These are phyloP conservation scores for Paramyrothecium sp. DNA, from an alignment of 2,329 filamentous ascomycete species.

Conservation along the genomic window DNA sequence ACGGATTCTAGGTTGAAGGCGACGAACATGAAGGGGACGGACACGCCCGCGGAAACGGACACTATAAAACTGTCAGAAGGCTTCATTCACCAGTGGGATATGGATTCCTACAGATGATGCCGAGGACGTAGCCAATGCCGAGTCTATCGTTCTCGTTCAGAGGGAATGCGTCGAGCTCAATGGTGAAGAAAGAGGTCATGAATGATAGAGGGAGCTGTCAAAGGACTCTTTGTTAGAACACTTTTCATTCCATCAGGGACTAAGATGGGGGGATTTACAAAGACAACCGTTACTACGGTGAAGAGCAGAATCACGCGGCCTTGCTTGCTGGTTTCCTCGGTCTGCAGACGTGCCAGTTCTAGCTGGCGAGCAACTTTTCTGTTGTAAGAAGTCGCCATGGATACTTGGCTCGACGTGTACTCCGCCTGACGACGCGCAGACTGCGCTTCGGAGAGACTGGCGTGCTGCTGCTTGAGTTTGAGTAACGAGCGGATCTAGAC, in stretches of 20 bases:
- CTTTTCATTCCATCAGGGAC: too few species aligned
- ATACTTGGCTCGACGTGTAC: conserved; percentile 2
- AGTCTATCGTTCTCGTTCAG: conserved; percentile 3
- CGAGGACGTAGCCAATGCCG: not conserved
- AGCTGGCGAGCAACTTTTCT: conserved; percentile 3
- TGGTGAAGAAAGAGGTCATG: conserved; percentile 7
- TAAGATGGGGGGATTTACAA: conserved; percentile 1
- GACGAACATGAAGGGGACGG: conserved; percentile 5
- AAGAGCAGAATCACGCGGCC: conserved; percentile 2
- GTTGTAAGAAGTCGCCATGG: too few species aligned
- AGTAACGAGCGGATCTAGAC: conserved; percentile 4
- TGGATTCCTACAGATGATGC: conserved; percentile 1
- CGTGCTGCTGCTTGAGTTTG: conserved; percentile 6
- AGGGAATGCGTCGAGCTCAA: conserved; percentile 5
- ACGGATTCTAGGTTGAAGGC: conserved; percentile 7
- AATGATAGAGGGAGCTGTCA: conserved; percentile 5
- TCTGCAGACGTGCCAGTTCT: not conserved
- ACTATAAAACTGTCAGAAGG: conserved; percentile 3
- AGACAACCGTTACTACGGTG: conserved; percentile 5
- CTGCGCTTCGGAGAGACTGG: conserved; percentile 4
- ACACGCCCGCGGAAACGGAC: conserved; percentile 5
- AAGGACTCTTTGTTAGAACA: not conserved
- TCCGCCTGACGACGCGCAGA: conserved; percentile 3
- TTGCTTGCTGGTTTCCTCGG: conserved; percentile 2
- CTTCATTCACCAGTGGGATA: not conserved